phyloP scores from a whole-genome alignment of 1,139 yeast genomes.

The Dujonia santamariae region DNA sequence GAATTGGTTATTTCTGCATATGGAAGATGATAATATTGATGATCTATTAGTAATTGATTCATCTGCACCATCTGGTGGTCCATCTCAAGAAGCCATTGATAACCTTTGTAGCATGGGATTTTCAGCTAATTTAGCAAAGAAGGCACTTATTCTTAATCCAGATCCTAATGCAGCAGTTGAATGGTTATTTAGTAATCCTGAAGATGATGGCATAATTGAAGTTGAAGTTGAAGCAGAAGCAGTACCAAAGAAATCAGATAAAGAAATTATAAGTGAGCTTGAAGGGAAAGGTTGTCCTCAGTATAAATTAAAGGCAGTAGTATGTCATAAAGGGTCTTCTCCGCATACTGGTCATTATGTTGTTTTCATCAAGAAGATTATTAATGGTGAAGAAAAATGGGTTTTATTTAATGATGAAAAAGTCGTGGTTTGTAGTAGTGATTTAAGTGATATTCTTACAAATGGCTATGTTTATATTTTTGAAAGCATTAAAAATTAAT shows the following conservation, averaged over 20 bases:
- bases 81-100: conserved; percentile 42
- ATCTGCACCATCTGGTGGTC: conserved; percentile 17
- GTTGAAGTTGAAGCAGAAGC: conserved; percentile 17
- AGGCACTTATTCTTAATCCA: conserved; percentile 62
- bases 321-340: conserved; percentile 93
- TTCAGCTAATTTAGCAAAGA: conserved; percentile 53
- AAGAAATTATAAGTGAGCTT: conserved; percentile 8
- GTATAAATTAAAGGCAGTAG: conserved; percentile 66
- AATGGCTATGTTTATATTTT: conserved; percentile 66
- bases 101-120: conserved; percentile 79
- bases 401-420: conserved; percentile 91
- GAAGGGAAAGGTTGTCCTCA: conserved; percentile 16
- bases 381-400: conserved; percentile 57
- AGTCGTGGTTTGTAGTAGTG: conserved; percentile 71
- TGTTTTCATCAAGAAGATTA: conserved; percentile 56
- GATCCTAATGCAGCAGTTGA: conserved; percentile 80
- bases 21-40: conserved; percentile 82
- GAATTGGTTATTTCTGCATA: conserved; percentile 87
- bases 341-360: conserved; percentile 97
- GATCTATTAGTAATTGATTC: conserved; percentile 45
- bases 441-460: conserved; percentile 57
- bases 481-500: conserved; percentile 9
- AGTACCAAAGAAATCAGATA: conserved; percentile 17
- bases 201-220: conserved; percentile 44
- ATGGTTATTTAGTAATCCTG: conserved; percentile 81